A percentile compares a stretch with the other conserved stretches of the same genome.
phyloP scores from a whole-genome alignment of 2,329 filamentous ascomycete genomes.

The Acrocalymma vagum region DNA sequence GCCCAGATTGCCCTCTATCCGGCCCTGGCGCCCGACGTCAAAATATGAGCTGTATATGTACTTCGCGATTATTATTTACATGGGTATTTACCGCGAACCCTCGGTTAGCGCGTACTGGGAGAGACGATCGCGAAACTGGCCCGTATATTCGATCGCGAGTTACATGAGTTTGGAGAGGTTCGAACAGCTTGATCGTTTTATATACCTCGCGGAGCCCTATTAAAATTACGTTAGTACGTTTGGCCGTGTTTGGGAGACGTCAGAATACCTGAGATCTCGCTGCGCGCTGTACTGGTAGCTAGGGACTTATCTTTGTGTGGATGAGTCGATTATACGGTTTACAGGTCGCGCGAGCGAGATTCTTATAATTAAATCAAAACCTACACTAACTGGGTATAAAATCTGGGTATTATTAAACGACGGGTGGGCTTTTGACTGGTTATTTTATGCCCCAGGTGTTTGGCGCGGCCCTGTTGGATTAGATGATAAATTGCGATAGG shows the following conservation, averaged over 20 bases:
- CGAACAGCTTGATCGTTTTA: conserved; percentile 2
- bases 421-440: no score
- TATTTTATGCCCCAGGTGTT: no score
- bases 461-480: no score
- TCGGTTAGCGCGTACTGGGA: not conserved
- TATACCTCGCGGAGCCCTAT: not conserved
- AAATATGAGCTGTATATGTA: conserved; percentile 3
- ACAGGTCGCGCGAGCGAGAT: conserved; percentile 1
- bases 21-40: not conserved
- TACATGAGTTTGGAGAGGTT: not conserved
- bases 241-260: conserved; percentile 4
- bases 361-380: conserved; percentile 2
- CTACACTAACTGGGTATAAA: no score
- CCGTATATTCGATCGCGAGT: not conserved
- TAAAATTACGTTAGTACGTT: not conserved
- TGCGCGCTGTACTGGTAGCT: not conserved
- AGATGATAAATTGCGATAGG: no score
- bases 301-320: conserved; percentile 2
- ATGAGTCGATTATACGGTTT: conserved; percentile 3
- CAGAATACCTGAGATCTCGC: not conserved
- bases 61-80: conserved; percentile 5
- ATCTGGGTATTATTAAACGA: no score
- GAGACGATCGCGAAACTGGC: not conserved
- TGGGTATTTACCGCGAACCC: not conserved
- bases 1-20: no score